Evolutionary conservation across 495 filamentous ascomycete species (phyloP), one percentile per base, ranked within the genome.

Genomic region (Clavariopsis aquatica): DNA sequence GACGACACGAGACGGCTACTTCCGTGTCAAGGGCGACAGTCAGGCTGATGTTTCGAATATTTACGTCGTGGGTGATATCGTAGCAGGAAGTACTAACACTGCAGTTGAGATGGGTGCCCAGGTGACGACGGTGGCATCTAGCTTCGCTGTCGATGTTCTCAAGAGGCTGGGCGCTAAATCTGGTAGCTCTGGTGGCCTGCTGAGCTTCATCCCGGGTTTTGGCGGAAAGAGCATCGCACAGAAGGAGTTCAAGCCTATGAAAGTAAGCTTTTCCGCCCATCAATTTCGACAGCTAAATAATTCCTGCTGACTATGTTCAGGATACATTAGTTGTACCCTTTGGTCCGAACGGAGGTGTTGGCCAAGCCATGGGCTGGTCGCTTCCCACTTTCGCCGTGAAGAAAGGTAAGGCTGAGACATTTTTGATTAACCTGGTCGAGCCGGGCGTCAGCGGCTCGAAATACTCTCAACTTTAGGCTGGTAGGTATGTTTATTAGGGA

Each of bases 331-430:
- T 81, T 38, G 81, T 87, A 43, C 83, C 85, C 0, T 77, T 86
- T 62, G 85, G 84, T 0, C 66, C 64, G 26, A 78, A 70, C 29
- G 78, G 75, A 28, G 83, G 82, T 38, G 82, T 87, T 26, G 85
- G 84, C 0, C 79, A 80, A 0, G 75, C 76, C 1, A 80, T 82
- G 72, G 84, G 84, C 0, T 86, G 66, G 57, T 41, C 31, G 7
- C 6, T 45, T 17, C 54, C 54, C 8, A 10, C 4, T 13, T 57
- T 57, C 17, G 20, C 34, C 1, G 54, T 57, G 19, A 57, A 57
- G 31, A 57, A 57, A 20, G 54, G 26, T 6, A 57, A 57, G 36
- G 54, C 29, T 9, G 36, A 57, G 54, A 8, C 24, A 2, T 54
- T 54, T 27, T 20, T 54, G 26, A 36, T 54, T 4, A 28, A 54